Base-by-base conservation (phyloP, 805 yeast species). In the Ogataea glucozyma region DNA sequence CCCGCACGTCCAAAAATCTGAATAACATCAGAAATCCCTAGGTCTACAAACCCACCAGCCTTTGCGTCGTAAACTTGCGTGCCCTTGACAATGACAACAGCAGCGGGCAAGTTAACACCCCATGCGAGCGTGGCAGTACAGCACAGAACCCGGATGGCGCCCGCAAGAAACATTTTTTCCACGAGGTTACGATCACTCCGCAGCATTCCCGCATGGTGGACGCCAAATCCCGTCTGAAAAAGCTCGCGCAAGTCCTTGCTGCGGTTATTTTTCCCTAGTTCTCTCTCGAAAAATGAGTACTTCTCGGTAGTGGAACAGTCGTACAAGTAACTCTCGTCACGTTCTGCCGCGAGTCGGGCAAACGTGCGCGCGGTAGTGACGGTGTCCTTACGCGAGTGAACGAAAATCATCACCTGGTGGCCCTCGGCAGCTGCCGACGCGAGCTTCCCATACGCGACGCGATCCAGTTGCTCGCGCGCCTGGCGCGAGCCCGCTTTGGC, bases 1-100 rank as follows among this genome's bases (percentile, higher is more conserved):
- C 99, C 99, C 20, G 99, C 99, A 70, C 99, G 85, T 54, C 99
- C 99, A 68, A 93, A 93, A 52, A 93, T 93, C 70, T 93, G 99
- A 48, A 95, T 85, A 29, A 93, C 96, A 67, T 93, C 99, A 0
- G 97, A 85, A 13, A 93, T 91, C 1, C 98, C 98, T 29, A 95
- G 70, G 60, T 93, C 99, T 2, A 84, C 79, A 58, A 82, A 88
- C 0, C 99, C 99, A 74, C 99, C 99, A 40, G 84, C 85, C 60
- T 90, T 88, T 0, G 98, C 76, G 60, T 93, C 95, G 60, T 93
- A 93, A 0, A 93, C 89, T 58, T 91, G 96, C 0, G 99, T 93
- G 0, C 99, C 99, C 57, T 93, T 93, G 23, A 93, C 81, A 49
- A 93, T 87, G 16, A 93, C 99, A 30, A 89, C 96, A 1, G 97